Base-by-base conservation (phyloP, 345 rosid genomes). In the Limnanthes douglasii region DNA sequence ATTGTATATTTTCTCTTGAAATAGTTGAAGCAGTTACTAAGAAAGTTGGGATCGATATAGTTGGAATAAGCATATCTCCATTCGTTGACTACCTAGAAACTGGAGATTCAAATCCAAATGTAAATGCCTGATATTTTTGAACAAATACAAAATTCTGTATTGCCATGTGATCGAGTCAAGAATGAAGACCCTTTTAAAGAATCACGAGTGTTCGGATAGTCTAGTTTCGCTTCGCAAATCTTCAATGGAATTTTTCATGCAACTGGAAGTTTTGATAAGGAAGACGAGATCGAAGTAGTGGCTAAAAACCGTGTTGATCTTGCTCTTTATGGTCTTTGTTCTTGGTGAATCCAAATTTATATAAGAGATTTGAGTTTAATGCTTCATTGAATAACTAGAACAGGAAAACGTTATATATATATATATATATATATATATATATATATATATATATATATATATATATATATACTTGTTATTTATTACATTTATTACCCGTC, bases 111-210 rank as follows among this genome's bases (percentile, higher is more conserved):
- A 38, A 72, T 43, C 94, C 94, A 11, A 17, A 49, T 46, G 79
- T 59, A 74, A 65, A 72, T 82, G 82, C 77, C 38, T 0, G 62
- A 69, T n/a, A 14, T 57, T 74, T 15, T 45, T 82, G 47, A 78
- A 74, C 46, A 66, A 63, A 30, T 69, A 59, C 10, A 60, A 58
- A 2, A 65, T 78, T 18, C 54, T 64, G 10, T 83, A 69, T 48
- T 78, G 80, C 48, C 95, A 78, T 38, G 61, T 69, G 57, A 61
- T 78, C 15, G 86, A 78, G 46, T 68, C 92, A 0, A 72, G 83
- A 37, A 69, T 68, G 75, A 65, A 45, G 38, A 51, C 37, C 0
- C 3, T 37, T 1, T 50, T 38, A 1, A 71, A 78, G 21, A 56
- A 37, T 7, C 0, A 4, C 0, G 65, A 52, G 3, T 12, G 49